phyloP scores from a whole-genome alignment of 371 early-diverging fungal genomes.

The Apophysomyces sp. region DNA sequence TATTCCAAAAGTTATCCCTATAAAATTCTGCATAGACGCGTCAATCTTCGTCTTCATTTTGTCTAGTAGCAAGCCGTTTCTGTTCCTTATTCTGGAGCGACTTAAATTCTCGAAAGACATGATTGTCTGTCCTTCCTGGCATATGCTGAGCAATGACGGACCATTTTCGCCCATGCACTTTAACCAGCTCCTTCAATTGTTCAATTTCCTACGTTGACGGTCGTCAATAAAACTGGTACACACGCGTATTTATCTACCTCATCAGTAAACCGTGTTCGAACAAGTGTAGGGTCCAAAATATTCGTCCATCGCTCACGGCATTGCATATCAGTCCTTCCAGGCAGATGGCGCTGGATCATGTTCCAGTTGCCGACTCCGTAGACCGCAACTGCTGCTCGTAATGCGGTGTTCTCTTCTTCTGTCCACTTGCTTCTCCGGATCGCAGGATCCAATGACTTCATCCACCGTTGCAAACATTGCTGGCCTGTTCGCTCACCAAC shows the following conservation, averaged over 20 bases:
- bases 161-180: constrained; percentile 32
- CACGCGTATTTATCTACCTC: no score
- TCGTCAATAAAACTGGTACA: background rate
- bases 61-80: no score
- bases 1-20: no score
- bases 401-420: constrained; percentile 68
- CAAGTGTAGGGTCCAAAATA: constrained; percentile 63
- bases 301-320: constrained; percentile 87
- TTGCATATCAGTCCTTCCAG: constrained; percentile 83
- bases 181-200: constrained; percentile 12
- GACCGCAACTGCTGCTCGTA: constrained; percentile 62
- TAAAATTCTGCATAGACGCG: no score
- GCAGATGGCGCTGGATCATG: constrained; percentile 67
- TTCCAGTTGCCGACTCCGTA: constrained; percentile 80
- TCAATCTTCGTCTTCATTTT: no score
- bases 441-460: constrained; percentile 71
- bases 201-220: constrained; percentile 12
- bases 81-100: no score
- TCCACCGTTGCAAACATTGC: constrained; percentile 87
- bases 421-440: constrained; percentile 78
- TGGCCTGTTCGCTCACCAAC: constrained; percentile 70
- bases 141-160: constrained; percentile 23
- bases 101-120: constrained; percentile 16
- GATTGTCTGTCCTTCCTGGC: constrained; percentile 41
- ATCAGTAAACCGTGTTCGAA: constrained; percentile 50